phyloP scores from a whole-genome alignment of 2,329 filamentous ascomycete genomes.

The Diaporthe sp. region DNA sequence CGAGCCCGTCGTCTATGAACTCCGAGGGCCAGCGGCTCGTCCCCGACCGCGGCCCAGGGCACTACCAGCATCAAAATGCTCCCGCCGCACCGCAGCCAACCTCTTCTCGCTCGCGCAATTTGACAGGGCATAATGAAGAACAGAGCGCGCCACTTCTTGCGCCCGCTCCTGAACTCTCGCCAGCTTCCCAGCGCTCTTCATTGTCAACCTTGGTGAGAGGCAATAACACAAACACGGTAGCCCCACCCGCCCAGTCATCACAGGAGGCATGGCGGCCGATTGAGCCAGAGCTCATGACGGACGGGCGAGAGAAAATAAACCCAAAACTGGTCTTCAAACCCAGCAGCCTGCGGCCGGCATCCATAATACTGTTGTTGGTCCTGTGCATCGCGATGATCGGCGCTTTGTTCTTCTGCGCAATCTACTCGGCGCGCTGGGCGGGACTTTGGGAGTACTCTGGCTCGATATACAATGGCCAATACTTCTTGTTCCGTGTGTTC shows the following conservation, averaged over 20 bases:
- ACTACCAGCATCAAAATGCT: slow-evolving; percentile 42
- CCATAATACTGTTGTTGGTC: slow-evolving; percentile 69
- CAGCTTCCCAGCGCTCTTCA: slow-evolving; percentile 32
- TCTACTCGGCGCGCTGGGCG: slow-evolving; percentile 70
- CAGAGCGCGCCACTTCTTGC: slow-evolving; percentile 33
- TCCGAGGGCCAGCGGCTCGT: slow-evolving; percentile 40
- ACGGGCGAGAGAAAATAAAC: slow-evolving; percentile 50
- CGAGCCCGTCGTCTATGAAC: slow-evolving; percentile 59
- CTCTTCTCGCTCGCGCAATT: not conserved
- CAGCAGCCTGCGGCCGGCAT: slow-evolving; percentile 73
- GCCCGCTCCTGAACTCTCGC: slow-evolving; percentile 12
- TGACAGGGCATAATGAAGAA: slow-evolving; percentile 29
- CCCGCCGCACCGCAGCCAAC: slow-evolving; percentile 8
- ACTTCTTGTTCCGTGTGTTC: slow-evolving; percentile 88
- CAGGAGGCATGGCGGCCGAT: slow-evolving; percentile 41
- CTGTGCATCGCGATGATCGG: slow-evolving; percentile 77
- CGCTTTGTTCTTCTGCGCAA: slow-evolving; percentile 77
- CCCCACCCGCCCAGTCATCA: slow-evolving; percentile 1
- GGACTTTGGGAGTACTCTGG: slow-evolving; percentile 76
- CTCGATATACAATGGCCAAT: slow-evolving; percentile 75
- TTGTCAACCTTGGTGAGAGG: slow-evolving; percentile 35
- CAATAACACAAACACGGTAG: slow-evolving; percentile 10
- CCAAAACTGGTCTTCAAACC: slow-evolving; percentile 74
- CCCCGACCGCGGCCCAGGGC: slow-evolving; percentile 53
- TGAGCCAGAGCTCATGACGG: slow-evolving; percentile 43